Evolutionary conservation across 257 asterid genomes (phyloP), one percentile per base, ranked within the genome.

Genomic region (Jacaranda mimosifolia): DNA sequence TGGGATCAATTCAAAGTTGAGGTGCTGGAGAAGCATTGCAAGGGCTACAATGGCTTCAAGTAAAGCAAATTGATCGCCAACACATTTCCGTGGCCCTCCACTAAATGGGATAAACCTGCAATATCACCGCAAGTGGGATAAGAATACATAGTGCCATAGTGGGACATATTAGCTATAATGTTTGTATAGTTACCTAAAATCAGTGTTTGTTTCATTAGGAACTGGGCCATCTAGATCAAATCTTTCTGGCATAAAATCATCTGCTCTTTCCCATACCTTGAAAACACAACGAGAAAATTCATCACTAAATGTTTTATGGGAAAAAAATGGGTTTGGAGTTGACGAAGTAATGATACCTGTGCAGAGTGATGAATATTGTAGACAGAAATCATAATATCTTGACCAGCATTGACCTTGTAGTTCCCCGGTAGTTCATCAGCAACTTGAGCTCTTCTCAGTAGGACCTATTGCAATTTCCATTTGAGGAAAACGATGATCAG

Each of bases 31-130:
- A 75, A 95, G 51, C 8, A 93, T 81, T 5, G 97, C 96, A 66
- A 95, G 97, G 3, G 97, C 56, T 52, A 93, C 90, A 65, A 88
- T 90, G 2, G 99, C 99, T 87, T 93, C 97, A 36, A 95, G 89
- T 81, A 95, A 70, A 36, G 98, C 99, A 71, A 95, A 95, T 56
- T 95, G 99, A 88, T 95, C 99, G 1, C 99, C 99, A 19, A 95
- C 98, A 63, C 99, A 95, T 81, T 95, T 95, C 1, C 98, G 90
- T 3, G 99, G 98, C 48, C 99, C 99, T 82, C 99, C 99, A 65
- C 99, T 91, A 82, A 93, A 93, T 6, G 99, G 99, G 58, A 93
- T 89, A 70, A 83, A 95, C 81, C 99, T 95, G 86, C 83, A 81
- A 42, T 59, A 19, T 6, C 15, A 65, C 32, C 32, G 2, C 46